Evolutionary conservation across 208 protist genomes (phyloP).

Genomic region (Jaenimonas drosophilae): DNA sequence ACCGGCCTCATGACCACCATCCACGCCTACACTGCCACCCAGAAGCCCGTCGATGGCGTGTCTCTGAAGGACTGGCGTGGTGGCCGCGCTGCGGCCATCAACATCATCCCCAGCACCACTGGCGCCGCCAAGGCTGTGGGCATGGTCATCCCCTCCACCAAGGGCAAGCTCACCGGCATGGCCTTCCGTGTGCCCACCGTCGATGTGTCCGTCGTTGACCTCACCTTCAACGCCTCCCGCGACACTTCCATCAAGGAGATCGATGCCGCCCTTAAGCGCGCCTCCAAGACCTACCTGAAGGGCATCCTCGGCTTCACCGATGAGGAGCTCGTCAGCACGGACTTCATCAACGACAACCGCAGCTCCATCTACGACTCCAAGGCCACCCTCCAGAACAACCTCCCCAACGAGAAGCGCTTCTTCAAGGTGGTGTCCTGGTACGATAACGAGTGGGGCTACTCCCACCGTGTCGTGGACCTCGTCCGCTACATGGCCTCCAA

Average conservation of each 20-base stretch:
- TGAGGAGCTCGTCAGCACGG: constrained; percentile 97
- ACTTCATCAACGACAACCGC: constrained; percentile 94
- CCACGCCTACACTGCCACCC: constrained; percentile 98
- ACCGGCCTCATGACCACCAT: constrained; percentile 99
- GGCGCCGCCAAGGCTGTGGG: constrained; percentile 99
- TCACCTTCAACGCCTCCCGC: constrained; percentile 92
- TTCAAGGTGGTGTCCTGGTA: constrained; percentile 99
- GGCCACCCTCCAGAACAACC: constrained; percentile 94
- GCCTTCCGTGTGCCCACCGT: constrained; percentile 98
- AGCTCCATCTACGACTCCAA: constrained; percentile 98
- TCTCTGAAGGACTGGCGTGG: constrained; percentile 98
- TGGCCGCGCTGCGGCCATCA: constrained; percentile 90
- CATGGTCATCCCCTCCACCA: constrained; percentile 88
- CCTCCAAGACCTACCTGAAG: constrained; percentile 90
- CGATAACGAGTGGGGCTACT: constrained; percentile 99
- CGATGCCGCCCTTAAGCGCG: constrained; percentile 90
- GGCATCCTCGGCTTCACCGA: constrained; percentile 97
- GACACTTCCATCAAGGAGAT: constrained; percentile 95
- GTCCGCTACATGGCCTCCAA: constrained; percentile 85
- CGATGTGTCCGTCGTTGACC: constrained; percentile 99
- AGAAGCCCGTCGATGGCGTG: constrained; percentile 97
- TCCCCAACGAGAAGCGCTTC: constrained; percentile 85
- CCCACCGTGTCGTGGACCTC: constrained; percentile 97
- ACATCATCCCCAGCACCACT: constrained; percentile 99
- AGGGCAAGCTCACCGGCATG: constrained; percentile 95